Percentiles rank a stretch among this genome's conserved stretches.
phyloP scores from a whole-genome alignment of 2,329 filamentous ascomycete genomes.

The Paecilomyces formosus region DNA sequence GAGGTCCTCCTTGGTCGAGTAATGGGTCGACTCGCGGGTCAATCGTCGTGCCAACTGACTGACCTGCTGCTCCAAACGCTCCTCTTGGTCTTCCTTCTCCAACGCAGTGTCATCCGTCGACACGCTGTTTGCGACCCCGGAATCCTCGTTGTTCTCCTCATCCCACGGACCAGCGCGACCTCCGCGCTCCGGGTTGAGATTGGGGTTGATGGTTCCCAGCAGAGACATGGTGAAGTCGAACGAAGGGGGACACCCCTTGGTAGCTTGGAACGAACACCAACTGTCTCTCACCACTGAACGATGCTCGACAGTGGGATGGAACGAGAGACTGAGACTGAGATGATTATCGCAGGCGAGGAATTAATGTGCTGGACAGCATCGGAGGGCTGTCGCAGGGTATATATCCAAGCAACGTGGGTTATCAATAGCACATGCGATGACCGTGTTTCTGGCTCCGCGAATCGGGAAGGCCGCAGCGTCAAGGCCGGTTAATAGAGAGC shows the following conservation, averaged over 20 bases:
- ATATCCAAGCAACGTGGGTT: background rate
- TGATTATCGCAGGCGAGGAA: background rate
- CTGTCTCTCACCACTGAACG: background rate
- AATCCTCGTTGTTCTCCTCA: slow-evolving; percentile 9
- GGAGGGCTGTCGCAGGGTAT: background rate
- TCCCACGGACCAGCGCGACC: background rate
- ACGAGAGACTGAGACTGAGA: background rate
- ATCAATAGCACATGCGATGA: background rate
- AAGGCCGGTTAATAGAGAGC: background rate
- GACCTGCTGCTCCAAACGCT: slow-evolving; percentile 20
- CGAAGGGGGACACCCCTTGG: background rate
- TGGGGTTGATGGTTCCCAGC: slow-evolving; percentile 25
- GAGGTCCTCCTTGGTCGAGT: slow-evolving; percentile 13
- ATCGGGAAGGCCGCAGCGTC: background rate
- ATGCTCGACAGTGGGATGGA: background rate
- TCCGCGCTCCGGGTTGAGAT: slow-evolving; percentile 3
- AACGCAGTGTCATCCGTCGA: background rate
- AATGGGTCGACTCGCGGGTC: slow-evolving; percentile 28
- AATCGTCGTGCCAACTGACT: slow-evolving; percentile 25
- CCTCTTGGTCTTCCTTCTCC: slow-evolving; percentile 12
- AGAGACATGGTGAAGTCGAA: slow-evolving; percentile 22
- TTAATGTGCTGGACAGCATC: background rate
- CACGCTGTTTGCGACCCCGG: slow-evolving; percentile 3
- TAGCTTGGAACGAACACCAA: background rate
- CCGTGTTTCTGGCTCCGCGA: background rate